Percentiles rank a stretch among this genome's conserved stretches.
Evolutionary conservation across 495 filamentous ascomycete species (phyloP).

Genomic region (Talaromyces proteolyticus): DNA sequence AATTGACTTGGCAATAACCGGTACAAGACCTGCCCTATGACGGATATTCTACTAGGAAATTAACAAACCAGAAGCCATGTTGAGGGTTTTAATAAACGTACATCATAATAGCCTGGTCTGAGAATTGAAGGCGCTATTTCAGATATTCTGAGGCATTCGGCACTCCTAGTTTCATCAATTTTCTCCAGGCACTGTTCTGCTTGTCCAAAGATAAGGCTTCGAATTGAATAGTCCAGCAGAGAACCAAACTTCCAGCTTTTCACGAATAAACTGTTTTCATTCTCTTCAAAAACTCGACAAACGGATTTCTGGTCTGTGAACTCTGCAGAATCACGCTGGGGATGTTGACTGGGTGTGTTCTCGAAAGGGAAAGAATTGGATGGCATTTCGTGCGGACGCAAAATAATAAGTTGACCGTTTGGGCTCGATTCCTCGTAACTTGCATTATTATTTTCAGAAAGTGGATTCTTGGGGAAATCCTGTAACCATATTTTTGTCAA

Average conservation of each 20-base stretch:
- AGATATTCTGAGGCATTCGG: constrained; percentile 14
- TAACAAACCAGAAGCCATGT: too few species aligned
- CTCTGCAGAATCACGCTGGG: not conserved
- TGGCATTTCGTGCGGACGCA: not conserved
- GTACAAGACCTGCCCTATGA: constrained; percentile 27
- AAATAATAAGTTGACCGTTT: not conserved
- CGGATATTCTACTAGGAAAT: constrained; percentile 40
- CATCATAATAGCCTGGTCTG: constrained; percentile 27
- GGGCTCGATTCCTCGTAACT: not conserved
- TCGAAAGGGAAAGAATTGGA: not conserved
- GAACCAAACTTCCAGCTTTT: constrained; percentile 1
- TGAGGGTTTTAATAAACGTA: constrained; percentile 7
- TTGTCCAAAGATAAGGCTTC: constrained; percentile 14
- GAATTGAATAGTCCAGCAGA: constrained; percentile 23
- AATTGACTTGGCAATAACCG: constrained; percentile 28
- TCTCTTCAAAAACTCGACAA: not conserved
- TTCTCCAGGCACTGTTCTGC: constrained; percentile 1
- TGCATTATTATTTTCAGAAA: not conserved
- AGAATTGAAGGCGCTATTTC: constrained; percentile 28
- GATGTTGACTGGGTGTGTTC: not conserved
- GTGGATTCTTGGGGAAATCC: not conserved
- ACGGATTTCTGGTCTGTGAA: not conserved
- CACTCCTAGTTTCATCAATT: constrained; percentile 4
- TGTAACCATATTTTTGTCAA: constrained; percentile 1
- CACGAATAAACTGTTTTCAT: not conserved